Conservation (phyloP, 2,329 filamentous ascomycete species). For the Ceratocystiopsis sp. region DNA sequence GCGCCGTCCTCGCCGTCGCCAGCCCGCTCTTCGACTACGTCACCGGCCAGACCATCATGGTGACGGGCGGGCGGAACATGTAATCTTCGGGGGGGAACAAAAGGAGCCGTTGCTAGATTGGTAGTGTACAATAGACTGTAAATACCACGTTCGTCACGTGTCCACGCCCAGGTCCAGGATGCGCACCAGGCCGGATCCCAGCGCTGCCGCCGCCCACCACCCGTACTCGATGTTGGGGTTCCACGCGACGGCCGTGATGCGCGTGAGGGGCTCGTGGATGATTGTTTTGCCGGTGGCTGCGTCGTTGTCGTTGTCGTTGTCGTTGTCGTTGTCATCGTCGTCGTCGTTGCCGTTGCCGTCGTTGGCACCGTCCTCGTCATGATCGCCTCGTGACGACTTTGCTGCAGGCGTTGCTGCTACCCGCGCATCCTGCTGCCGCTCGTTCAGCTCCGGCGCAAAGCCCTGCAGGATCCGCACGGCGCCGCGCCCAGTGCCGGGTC, state of each 20-base stretch:
- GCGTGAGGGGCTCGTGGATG: slow-evolving; percentile 45
- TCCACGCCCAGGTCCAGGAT: slow-evolving; percentile 38
- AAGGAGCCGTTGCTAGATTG: no score
- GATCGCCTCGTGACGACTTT: slow-evolving; percentile 8
- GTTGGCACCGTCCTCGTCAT: slow-evolving; percentile 8
- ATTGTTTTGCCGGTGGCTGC: slow-evolving; percentile 17
- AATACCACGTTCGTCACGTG: no score
- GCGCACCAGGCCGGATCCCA: slow-evolving; percentile 49
- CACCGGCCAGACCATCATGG: slow-evolving; percentile 70
- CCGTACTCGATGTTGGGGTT: slow-evolving; percentile 50
- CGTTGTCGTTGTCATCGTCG: slow-evolving; percentile 14
- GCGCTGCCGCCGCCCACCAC: slow-evolving; percentile 48
- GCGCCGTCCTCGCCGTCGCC: slow-evolving; percentile 57
- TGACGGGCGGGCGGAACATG: slow-evolving; percentile 59
- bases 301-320: slow-evolving; percentile 10
- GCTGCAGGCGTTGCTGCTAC: no score
- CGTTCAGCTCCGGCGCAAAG: slow-evolving; percentile 32
- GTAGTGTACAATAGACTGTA: no score
- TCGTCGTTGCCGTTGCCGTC: slow-evolving; percentile 1
- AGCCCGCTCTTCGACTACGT: slow-evolving; percentile 77
- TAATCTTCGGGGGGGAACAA: slow-evolving; percentile 18
- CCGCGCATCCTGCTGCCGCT: neutral
- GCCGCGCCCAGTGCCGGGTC: slow-evolving; percentile 14
- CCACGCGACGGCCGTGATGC: slow-evolving; percentile 47
- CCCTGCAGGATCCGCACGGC: slow-evolving; percentile 34